Base-by-base conservation (phyloP, 106 monocot species). In the Allium cepa region DNA sequence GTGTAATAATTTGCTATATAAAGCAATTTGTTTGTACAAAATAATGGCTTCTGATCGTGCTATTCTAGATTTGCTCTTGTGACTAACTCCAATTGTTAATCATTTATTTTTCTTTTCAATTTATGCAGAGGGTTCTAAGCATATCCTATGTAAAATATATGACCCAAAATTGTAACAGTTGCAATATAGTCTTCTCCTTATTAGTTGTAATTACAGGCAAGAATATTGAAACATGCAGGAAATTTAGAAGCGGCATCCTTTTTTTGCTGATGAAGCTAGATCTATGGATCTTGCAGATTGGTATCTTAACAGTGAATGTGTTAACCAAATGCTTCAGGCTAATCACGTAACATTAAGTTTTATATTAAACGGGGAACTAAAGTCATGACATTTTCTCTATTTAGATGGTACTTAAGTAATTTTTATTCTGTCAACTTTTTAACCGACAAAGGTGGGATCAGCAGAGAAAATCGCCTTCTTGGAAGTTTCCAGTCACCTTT, bases 201-300 rank as follows among this genome's bases (percentile, higher is more conserved):
- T 36, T 36, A 36, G 5, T 36, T 36, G 36, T 56, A 14, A 56
- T 77, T 60, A 77, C 74, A 92, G 92, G 86, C 79, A 50, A 89
- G 85, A 81, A 87, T 97, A 79, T 59, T 97, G 70, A 78, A 87
- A 53, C 84, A 97, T 79, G 82, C 83, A 17, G 97, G 97, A 65
- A 75, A 97, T 56, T 79, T 89, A 48, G 76, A 69, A 26, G 89
- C 97, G 58, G 92, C 92, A 26, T 83, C 97, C 71, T 66, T 75
- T 15, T 15, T 83, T 89, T 47, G 92, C 89, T 66, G 84, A 97
- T 81, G 92, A 97, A 79, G 97, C 97, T 75, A 92, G 97, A 77
- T 87, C 87, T 46, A 90, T 97, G 92, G 97, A 97, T 85, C 97
- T 97, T 69, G 97, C 97, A 75, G 92, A 97, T 67, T 89, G 97